Evolutionary conservation across 2,329 filamentous ascomycete genomes (phyloP), one percentile per base, ranked within the genome.

Genomic region (Cercospora brassicicola): DNA sequence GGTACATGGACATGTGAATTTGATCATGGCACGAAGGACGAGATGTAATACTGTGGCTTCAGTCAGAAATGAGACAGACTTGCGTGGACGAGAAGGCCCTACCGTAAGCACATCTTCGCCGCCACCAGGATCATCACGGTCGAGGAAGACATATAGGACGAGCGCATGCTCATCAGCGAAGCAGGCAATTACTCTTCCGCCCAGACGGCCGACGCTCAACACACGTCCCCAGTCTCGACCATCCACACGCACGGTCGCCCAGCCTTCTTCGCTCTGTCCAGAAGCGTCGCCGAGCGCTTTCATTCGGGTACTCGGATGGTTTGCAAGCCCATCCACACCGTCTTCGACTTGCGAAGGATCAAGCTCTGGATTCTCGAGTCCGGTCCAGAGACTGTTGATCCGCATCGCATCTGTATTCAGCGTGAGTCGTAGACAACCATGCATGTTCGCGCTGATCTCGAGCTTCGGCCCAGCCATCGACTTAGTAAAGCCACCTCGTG

Each of bases 141-240:
- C 86, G 33, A 95, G 84, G 74, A 93, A 95, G 2, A 95, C 92
- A 76, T 95, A 95, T 28, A 95, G 82, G 48, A 95, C 92, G 70
- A 96, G 79, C 2, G 92, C 91, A 78, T 93, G 89, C 63, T 92
- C 90, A 75, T 95, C 85, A 45, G 89, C 89, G 79, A 96, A 93
- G 77, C 94, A 97, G 66, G 94, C 95, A 82, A 98, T 95, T 62
- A 98, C 94, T 73, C 93, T 86, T 0, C 93, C 94, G 73, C 95
- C 94, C 31, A 98, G 82, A 61, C 94, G 85, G 1, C 94, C 94
- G 11, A 98, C 94, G 78, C 93, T 96, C 72, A 99, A 84, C n/a
- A 98, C 94, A 73, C 88, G 89, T 33, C 93, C 93, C 94, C 95
- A 98, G 78, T 99, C 95, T 78, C 89, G 91, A 36, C 93, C 95